A percentile compares a stretch with the other conserved stretches of the same genome.
phyloP scores from a whole-genome alignment of 495 filamentous ascomycete genomes.

The Penicillium cosmopolitanum region DNA sequence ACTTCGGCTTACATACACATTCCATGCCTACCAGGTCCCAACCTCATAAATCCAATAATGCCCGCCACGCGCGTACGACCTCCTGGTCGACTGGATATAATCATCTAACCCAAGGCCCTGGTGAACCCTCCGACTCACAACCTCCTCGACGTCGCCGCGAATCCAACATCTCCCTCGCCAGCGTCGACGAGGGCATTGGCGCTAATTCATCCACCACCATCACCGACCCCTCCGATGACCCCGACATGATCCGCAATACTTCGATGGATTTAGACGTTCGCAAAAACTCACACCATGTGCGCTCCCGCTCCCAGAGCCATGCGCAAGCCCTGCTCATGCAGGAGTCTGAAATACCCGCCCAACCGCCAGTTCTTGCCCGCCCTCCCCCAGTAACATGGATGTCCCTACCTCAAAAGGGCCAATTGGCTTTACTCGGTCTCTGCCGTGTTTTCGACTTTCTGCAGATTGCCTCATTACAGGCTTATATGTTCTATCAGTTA shows the following conservation, averaged over 20 bases:
- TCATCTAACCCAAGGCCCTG: slow-evolving; percentile 29
- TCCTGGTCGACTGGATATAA: slow-evolving; percentile 46
- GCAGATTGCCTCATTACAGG: slow-evolving; percentile 53
- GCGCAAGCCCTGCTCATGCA: slow-evolving; percentile 26
- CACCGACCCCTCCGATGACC: slow-evolving; percentile 22
- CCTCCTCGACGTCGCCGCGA: slow-evolving; percentile 42
- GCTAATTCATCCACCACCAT: neutral
- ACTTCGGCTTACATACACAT: slow-evolving; percentile 24
- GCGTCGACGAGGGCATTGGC: slow-evolving; percentile 35
- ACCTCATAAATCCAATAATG: slow-evolving; percentile 37
- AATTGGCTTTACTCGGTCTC: slow-evolving; percentile 73
- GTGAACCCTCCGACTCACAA: slow-evolving; percentile 34
- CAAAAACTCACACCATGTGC: slow-evolving; percentile 33
- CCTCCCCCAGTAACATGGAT: slow-evolving; percentile 61
- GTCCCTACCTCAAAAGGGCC: slow-evolving; percentile 72
- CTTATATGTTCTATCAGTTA: slow-evolving; percentile 82
- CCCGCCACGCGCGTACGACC: slow-evolving; percentile 45
- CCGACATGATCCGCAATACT: slow-evolving; percentile 37
- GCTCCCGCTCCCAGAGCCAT: slow-evolving; percentile 43
- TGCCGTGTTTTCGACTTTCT: slow-evolving; percentile 66
- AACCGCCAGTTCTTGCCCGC: slow-evolving; percentile 23
- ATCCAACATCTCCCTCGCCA: slow-evolving; percentile 42
- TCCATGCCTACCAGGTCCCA: slow-evolving; percentile 32
- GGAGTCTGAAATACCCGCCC: slow-evolving; percentile 20
- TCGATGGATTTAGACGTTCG: slow-evolving; percentile 37